Conservation (phyloP, 768 basidiomycete genomes). For the Cantharellus anzutake region DNA sequence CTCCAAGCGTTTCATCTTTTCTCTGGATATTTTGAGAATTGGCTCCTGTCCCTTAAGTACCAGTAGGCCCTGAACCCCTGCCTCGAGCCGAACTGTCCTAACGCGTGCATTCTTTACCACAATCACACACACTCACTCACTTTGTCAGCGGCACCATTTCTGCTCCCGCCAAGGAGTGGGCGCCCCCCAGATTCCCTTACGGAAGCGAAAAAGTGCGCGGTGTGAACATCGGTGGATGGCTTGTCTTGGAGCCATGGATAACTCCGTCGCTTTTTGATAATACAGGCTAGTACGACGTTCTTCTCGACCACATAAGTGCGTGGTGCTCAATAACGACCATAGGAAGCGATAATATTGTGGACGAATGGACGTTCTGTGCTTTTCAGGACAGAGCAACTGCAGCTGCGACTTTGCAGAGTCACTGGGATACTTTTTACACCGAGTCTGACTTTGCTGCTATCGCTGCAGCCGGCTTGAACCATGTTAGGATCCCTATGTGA, state of each 20-base stretch:
- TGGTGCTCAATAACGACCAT: too few relatives aligned
- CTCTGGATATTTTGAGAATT: too few relatives aligned
- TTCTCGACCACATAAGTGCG: too few relatives aligned
- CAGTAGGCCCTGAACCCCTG: too few relatives aligned
- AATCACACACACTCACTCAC: neutral
- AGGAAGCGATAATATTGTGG: constrained; percentile 7
- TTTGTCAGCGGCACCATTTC: neutral
- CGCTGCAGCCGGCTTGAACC: neutral
- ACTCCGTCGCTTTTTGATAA: constrained; percentile 4
- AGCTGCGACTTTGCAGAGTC: constrained; percentile 17
- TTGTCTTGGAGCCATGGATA: constrained; percentile 6
- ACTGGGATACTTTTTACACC: constrained; percentile 62
- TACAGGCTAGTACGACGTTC: constrained; percentile 6
- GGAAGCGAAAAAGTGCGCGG: neutral
- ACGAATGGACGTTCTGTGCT: constrained; percentile 6
- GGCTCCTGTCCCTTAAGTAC: too few relatives aligned
- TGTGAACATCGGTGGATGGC: constrained; percentile 6
- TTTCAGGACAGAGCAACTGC: constrained; percentile 1
- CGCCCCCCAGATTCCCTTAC: neutral
- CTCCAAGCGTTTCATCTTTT: too few relatives aligned
- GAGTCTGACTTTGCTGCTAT: constrained; percentile 40
- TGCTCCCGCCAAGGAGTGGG: neutral
- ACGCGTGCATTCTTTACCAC: too few relatives aligned
- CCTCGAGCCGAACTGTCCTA: too few relatives aligned
- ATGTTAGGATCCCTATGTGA: constrained; percentile 9